phyloP scores from a whole-genome alignment of 2,329 filamentous ascomycete genomes.

The Pseudocercospora fijiensis region DNA sequence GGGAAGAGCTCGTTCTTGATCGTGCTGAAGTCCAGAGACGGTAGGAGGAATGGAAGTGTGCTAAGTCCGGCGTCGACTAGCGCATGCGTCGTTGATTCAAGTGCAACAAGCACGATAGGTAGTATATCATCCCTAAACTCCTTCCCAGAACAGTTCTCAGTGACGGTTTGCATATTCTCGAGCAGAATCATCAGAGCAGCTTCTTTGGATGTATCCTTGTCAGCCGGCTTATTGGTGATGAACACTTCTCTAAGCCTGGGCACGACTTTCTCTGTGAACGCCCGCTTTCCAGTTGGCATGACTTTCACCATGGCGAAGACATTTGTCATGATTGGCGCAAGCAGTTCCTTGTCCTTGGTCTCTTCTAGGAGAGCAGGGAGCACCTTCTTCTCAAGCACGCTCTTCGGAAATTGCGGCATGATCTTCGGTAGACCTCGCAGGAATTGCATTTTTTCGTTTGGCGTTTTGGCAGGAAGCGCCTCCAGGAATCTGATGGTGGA shows the following conservation, averaged over 20 bases:
- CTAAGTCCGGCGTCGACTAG: constrained; percentile 83
- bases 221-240: constrained; percentile 57
- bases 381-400: constrained; percentile 92
- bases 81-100: constrained; percentile 86
- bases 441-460: constrained; percentile 87
- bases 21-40: constrained; percentile 89
- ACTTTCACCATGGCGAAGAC: constrained; percentile 84
- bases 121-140: constrained; percentile 96
- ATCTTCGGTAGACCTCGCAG: constrained; percentile 85
- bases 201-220: constrained; percentile 80
- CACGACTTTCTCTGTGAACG: constrained; percentile 83
- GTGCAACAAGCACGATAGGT: constrained; percentile 76
- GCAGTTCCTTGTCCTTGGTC: constrained; percentile 83
- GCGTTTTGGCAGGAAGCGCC: constrained; percentile 83
- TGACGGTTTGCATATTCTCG: constrained; percentile 74
- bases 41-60: constrained; percentile 75
- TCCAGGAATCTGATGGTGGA: constrained; percentile 96
- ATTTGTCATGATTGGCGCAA: constrained; percentile 84
- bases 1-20: constrained; percentile 97
- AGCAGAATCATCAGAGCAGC: constrained; percentile 88
- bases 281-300: constrained; percentile 72
- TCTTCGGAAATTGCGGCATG: constrained; percentile 85
- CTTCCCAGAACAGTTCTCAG: constrained; percentile 79
- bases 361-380: constrained; percentile 87
- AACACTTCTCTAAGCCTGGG: constrained; percentile 83